A percentile compares a stretch with the other conserved stretches of the same genome.
Conservation (phyloP, 2,329 filamentous ascomycete genomes). For the Helminthosporium solani region DNA sequence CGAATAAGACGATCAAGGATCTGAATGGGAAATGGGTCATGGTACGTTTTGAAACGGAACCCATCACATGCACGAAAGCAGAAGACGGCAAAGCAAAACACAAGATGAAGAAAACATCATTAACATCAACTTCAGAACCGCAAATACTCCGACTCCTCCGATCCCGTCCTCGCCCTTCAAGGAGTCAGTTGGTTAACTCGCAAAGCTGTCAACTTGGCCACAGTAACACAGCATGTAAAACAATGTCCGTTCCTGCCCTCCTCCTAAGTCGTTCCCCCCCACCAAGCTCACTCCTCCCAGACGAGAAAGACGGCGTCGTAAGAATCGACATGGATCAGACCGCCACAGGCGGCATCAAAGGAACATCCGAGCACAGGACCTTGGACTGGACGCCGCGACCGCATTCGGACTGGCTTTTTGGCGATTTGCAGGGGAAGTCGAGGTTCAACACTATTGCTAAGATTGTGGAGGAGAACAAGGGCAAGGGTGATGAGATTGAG, state of each 20-base stretch:
- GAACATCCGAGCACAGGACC: conserved; percentile 60
- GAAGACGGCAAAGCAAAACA: no score
- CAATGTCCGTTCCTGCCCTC: conserved; percentile 6
- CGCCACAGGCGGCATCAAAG: conserved; percentile 68
- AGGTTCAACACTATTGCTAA: conserved; percentile 47
- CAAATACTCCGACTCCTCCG: conserved; percentile 66
- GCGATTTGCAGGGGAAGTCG: conserved; percentile 63
- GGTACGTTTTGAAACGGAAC: conserved; percentile 30
- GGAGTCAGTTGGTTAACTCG: conserved; percentile 64
- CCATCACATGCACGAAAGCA: no score
- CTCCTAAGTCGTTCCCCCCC: neutral
- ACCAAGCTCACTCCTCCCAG: neutral
- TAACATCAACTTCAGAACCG: conserved; percentile 62
- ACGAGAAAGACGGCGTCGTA: conserved; percentile 41
- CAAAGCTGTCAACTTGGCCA: conserved; percentile 69
- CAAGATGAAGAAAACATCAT: neutral
- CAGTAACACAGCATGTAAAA: conserved; percentile 64
- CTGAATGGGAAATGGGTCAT: conserved; percentile 44
- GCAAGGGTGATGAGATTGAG: conserved; percentile 11
- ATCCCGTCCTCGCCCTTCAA: conserved; percentile 66
- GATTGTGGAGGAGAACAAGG: conserved; percentile 23
- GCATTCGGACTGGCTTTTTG: conserved; percentile 80
- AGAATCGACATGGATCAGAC: conserved; percentile 74
- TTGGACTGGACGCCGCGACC: conserved; percentile 62
- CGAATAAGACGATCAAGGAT: conserved; percentile 33